phyloP scores from a whole-genome alignment of 2,329 filamentous ascomycete genomes.

The Fusarium albidum region DNA sequence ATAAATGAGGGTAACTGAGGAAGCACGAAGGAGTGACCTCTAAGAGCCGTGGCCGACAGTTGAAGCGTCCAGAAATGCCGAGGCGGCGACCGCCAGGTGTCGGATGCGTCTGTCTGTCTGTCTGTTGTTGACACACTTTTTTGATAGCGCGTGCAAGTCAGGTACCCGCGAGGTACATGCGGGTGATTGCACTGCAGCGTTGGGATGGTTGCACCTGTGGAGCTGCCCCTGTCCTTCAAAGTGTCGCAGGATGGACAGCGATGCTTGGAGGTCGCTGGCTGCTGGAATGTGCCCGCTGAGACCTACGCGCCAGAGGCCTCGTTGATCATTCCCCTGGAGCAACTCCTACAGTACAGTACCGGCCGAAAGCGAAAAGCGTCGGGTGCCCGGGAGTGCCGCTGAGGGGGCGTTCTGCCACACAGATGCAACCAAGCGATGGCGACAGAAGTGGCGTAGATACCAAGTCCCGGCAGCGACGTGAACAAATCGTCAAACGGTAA shows the following conservation, averaged over 20 bases:
- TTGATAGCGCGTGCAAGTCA: slow-evolving; percentile 8
- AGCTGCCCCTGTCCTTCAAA: slow-evolving; percentile 26
- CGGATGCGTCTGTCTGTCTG: slow-evolving; percentile 17
- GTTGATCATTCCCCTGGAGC: slow-evolving; percentile 38
- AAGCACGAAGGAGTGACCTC: slow-evolving; percentile 7
- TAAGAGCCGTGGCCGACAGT: slow-evolving; percentile 16
- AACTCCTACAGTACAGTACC: slow-evolving; percentile 25
- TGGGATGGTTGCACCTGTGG: slow-evolving; percentile 29
- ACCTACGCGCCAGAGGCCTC: slow-evolving; percentile 33
- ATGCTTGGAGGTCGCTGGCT: slow-evolving; percentile 22
- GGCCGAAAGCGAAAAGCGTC: slow-evolving; percentile 24
- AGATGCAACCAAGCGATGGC: slow-evolving; percentile 29
- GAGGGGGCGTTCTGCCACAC: slow-evolving; percentile 19
- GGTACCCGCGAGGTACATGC: slow-evolving; percentile 18
- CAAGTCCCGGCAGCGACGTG: slow-evolving; percentile 18
- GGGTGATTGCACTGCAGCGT: slow-evolving; percentile 24
- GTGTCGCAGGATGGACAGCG: slow-evolving; percentile 26
- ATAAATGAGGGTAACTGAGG: slow-evolving; percentile 20
- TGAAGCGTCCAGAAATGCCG: slow-evolving; percentile 17
- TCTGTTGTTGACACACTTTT: slow-evolving; percentile 32
- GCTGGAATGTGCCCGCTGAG: slow-evolving; percentile 37
- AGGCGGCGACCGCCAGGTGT: slow-evolving; percentile 16
- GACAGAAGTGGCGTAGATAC: slow-evolving; percentile 14
- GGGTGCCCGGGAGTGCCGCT: slow-evolving; percentile 4
- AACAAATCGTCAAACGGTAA: slow-evolving; percentile 7